Evolutionary conservation across 805 yeast species (phyloP).

Genomic region (Starmerella stigmatis): DNA sequence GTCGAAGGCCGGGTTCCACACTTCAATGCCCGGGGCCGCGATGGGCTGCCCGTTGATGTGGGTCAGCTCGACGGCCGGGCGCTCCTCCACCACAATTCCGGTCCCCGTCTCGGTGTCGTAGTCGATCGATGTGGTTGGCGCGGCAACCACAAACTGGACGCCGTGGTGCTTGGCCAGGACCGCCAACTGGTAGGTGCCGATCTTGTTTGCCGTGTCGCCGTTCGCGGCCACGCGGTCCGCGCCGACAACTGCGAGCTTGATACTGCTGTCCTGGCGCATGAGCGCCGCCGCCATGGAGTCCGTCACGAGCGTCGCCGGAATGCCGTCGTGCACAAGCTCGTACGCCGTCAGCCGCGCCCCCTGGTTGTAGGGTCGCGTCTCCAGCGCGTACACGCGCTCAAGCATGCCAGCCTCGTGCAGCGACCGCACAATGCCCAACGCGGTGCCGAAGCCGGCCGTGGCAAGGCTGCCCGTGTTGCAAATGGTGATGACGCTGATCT

Average conservation of each 20-base stretch:
- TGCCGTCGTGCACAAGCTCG: constrained; percentile 72
- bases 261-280: constrained; percentile 50
- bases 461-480: constrained; percentile 97
- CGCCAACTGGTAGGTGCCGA: constrained; percentile 87
- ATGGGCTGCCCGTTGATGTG: constrained; percentile 60
- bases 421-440: constrained; percentile 81
- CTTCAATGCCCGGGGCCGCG: constrained; percentile 75
- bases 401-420: constrained; percentile 43
- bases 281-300: constrained; percentile 86
- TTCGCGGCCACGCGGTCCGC: constrained; percentile 88
- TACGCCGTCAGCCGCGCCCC: constrained; percentile 90
- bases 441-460: constrained; percentile 96
- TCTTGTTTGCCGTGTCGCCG: constrained; percentile 95
- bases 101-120: constrained; percentile 54
- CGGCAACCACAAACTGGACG: constrained; percentile 84
- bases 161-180: constrained; percentile 56
- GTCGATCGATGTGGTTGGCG: constrained; percentile 89
- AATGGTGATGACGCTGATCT: constrained; percentile 75
- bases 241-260: constrained; percentile 82
- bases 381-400: constrained; percentile 72
- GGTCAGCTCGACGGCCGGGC: constrained; percentile 72
- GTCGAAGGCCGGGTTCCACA: constrained; percentile 96
- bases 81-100: constrained; percentile 73
- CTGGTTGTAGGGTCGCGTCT: constrained; percentile 93
- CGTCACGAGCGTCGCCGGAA: constrained; percentile 80